phyloP scores from a whole-genome alignment of 345 rosid species.

The Sisymbrium altissimum region DNA sequence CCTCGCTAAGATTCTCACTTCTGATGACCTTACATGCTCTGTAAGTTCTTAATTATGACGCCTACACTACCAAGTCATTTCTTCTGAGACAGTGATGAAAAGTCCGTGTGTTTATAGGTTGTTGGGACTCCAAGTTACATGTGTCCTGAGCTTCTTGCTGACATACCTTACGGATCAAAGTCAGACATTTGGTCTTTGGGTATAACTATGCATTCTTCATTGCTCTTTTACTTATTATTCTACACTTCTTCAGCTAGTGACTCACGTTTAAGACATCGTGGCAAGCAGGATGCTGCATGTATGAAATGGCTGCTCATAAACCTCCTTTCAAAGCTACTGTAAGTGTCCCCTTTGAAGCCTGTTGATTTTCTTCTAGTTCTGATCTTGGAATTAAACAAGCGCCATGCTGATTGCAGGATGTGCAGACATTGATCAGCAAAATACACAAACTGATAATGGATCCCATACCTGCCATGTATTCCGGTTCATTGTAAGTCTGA shows the following conservation, averaged over 20 bases:
- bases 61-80: not conserved
- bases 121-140: constrained; percentile 99
- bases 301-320: constrained; percentile 87
- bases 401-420: constrained; percentile 53
- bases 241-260: constrained; percentile 13
- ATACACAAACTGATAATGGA: constrained; percentile 83
- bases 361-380: not conserved
- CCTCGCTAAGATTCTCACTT: constrained; percentile 89
- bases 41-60: constrained; percentile 45
- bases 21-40: constrained; percentile 91
- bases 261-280: not conserved
- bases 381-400: not conserved
- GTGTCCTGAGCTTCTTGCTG: constrained; percentile 99
- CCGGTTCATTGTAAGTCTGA: constrained; percentile 74
- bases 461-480: constrained; percentile 88
- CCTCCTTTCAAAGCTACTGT: constrained; percentile 97
- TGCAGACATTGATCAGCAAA: constrained; percentile 85
- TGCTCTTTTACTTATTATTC: not conserved
- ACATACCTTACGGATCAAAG: constrained; percentile 95
- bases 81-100: not conserved
- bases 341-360: constrained; percentile 32
- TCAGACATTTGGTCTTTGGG: constrained; percentile 99
- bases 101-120: constrained; percentile 46
- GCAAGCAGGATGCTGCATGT: constrained; percentile 85
- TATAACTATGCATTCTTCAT: constrained; percentile 26